Percentiles rank a stretch among this genome's conserved stretches.
Evolutionary conservation across 805 yeast genomes (phyloP).

Genomic region (Yamadazyma laniorum): DNA sequence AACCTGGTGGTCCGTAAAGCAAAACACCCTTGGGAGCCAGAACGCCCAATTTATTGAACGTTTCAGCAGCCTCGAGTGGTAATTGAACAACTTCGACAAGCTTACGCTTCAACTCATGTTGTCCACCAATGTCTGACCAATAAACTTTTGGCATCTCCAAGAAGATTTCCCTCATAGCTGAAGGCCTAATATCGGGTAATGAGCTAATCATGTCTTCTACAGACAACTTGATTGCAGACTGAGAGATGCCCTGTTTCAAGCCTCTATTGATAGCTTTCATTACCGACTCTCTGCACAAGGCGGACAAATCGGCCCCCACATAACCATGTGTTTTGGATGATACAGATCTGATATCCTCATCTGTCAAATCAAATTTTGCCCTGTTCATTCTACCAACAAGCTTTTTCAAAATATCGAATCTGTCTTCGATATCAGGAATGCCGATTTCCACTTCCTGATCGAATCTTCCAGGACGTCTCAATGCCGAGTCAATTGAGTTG

Average conservation of each 20-base stretch:
- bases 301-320: slow-evolving; percentile 94
- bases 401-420: slow-evolving; percentile 67
- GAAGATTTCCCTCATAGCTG: slow-evolving; percentile 95
- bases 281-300: slow-evolving; percentile 84
- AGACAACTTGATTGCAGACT: slow-evolving; percentile 44
- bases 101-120: slow-evolving; percentile 74
- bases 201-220: slow-evolving; percentile 67
- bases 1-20: slow-evolving; percentile 97
- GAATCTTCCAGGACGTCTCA: slow-evolving; percentile 84
- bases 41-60: slow-evolving; percentile 76
- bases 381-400: slow-evolving; percentile 55
- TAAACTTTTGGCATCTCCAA: slow-evolving; percentile 90
- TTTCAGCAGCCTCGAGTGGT: slow-evolving; percentile 78
- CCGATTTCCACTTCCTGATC: slow-evolving; percentile 90
- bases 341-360: slow-evolving; percentile 55
- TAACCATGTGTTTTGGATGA: slow-evolving; percentile 91
- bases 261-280: slow-evolving; percentile 76
- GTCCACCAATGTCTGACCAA: slow-evolving; percentile 97
- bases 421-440: slow-evolving; percentile 82
- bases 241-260: slow-evolving; percentile 26
- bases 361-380: slow-evolving; percentile 46
- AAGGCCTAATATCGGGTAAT: slow-evolving; percentile 78
- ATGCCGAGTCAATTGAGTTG: slow-evolving; percentile 64
- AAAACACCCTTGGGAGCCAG: slow-evolving; percentile 90
- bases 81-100: slow-evolving; percentile 87